Evolutionary conservation across 306 rosid genomes (phyloP).

Genomic region (Amphicarpaea edgeworthii): DNA sequence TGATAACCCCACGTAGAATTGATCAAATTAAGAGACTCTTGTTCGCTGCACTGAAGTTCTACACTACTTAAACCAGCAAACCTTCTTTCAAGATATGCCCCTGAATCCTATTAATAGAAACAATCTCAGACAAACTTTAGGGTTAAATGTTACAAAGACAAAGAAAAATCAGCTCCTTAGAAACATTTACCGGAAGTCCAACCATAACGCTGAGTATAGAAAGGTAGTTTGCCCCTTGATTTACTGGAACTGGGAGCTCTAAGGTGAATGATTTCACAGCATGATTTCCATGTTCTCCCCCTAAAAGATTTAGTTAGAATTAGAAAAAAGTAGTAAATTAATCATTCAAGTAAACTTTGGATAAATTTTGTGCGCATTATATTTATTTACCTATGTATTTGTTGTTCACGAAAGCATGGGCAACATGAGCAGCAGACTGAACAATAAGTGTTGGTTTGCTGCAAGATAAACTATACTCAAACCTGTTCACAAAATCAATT

Average conservation of each 20-base stretch:
- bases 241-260: conserved; percentile 53
- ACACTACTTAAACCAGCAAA: conserved; percentile 63
- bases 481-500: conserved; percentile 51
- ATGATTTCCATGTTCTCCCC: conserved; percentile 66
- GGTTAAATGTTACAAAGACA: conserved; percentile 6
- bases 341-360: not conserved
- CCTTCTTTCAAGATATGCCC: conserved; percentile 77
- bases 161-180: not conserved
- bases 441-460: conserved; percentile 54
- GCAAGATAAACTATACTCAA: conserved; percentile 63
- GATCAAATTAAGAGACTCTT: conserved; percentile 56
- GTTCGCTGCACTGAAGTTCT: conserved; percentile 56
- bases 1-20: conserved; percentile 73
- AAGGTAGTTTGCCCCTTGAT: conserved; percentile 62
- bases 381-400: conserved; percentile 54
- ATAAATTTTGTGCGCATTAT: not conserved
- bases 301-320: conserved; percentile 44
- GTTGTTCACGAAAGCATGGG: conserved; percentile 60
- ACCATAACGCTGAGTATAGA: conserved; percentile 75
- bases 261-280: conserved; percentile 54
- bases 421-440: conserved; percentile 69
- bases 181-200: conserved; percentile 66
- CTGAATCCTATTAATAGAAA: conserved; percentile 69
- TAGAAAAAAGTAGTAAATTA: conserved; percentile 11
- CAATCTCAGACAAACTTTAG: not conserved